Base-by-base conservation (phyloP, 2,329 filamentous ascomycete genomes). In the Zymoseptoria crescenta region DNA sequence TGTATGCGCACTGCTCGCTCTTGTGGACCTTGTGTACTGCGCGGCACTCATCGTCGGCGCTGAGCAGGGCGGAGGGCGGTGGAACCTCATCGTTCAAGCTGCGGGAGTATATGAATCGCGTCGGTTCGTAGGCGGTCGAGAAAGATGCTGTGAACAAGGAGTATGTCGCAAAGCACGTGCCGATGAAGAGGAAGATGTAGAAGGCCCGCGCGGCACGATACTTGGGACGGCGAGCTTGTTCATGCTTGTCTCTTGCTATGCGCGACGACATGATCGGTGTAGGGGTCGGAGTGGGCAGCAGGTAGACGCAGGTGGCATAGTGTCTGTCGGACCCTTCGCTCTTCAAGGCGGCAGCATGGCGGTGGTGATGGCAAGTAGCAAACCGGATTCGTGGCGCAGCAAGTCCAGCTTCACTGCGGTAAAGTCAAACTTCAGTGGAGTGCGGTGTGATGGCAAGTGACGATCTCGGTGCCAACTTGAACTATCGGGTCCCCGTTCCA, bases 1-100 rank as follows among this genome's bases (percentile, higher is more conserved):
- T 85, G 74, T 94, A 97, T 66, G 86, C 85, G 78, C 94, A 99
- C 76, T 96, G 85, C 72, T 99, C 88, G 35, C 35, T 45, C 35
- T 45, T 45, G 60, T 79, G 70, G 56, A 86, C 87, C 53, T 83
- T 76, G 73, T 94, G 90, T 57, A 99, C 90, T 35, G 89, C 77
- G 60, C 86, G 87, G 72, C 94, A 99, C 78, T 92, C 72, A 64
- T 77, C 75, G 65, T 76, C 71, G 54, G 58, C 57, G 55, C 52
- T 55, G 27, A 49, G 54, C 13, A 63, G 56, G 28, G 56, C 21
- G n/a, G 27, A 48, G 21, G 53, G 30, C 20, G 24, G 24, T 8
- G 20, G 7, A n/a, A 49, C 7, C 16, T 49, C 49, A 27, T 55
- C 52, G 35, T 27, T 54, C 19, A 49, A 45, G 53, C 49, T 56